Evolutionary conservation across 2,329 filamentous ascomycete species (phyloP).

Genomic region (Claviceps capensis): DNA sequence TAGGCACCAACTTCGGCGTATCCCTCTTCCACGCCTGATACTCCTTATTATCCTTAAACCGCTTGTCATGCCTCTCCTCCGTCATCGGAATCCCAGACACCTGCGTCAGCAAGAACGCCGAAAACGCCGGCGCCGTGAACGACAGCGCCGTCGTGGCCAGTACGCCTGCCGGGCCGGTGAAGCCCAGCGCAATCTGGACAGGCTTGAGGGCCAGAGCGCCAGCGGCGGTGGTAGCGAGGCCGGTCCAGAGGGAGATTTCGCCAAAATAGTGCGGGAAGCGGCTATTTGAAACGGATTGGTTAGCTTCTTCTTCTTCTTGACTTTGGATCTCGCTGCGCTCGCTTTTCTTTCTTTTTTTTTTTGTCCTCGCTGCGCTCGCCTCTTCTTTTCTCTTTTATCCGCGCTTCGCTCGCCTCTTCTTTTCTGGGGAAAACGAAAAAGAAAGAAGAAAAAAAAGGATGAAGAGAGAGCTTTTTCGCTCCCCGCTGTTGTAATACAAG

Average conservation of each 20-base stretch:
- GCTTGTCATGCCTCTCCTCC: constrained; percentile 54
- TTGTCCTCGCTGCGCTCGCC: too few relatives aligned
- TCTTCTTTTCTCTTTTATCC: too few relatives aligned
- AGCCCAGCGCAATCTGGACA: constrained; percentile 42
- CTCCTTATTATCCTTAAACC: constrained; percentile 48
- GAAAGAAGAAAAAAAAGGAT: background rate
- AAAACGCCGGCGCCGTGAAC: constrained; percentile 48
- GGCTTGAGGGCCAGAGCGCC: constrained; percentile 41
- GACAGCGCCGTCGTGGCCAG: constrained; percentile 28
- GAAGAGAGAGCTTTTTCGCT: too few relatives aligned
- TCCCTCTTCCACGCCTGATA: constrained; percentile 56
- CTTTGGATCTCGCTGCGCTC: too few relatives aligned
- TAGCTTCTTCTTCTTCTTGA: background rate
- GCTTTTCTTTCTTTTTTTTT: too few relatives aligned
- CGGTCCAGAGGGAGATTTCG: constrained; percentile 56
- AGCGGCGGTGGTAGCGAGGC: constrained; percentile 45
- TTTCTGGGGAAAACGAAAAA: background rate
- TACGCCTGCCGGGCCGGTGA: constrained; percentile 26
- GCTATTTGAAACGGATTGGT: constrained; percentile 10
- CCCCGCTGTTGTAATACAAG: too few relatives aligned
- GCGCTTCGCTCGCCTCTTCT: too few relatives aligned
- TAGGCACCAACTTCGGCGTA: constrained; percentile 51
- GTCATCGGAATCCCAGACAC: constrained; percentile 52
- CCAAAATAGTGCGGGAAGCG: constrained; percentile 61
- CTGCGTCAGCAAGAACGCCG: constrained; percentile 47